Percentiles rank a stretch among this genome's conserved stretches.
These are phyloP conservation scores for Hymenoscyphus infarciens DNA, from an alignment of 2,329 filamentous ascomycete species.

Conservation along the genomic window DNA sequence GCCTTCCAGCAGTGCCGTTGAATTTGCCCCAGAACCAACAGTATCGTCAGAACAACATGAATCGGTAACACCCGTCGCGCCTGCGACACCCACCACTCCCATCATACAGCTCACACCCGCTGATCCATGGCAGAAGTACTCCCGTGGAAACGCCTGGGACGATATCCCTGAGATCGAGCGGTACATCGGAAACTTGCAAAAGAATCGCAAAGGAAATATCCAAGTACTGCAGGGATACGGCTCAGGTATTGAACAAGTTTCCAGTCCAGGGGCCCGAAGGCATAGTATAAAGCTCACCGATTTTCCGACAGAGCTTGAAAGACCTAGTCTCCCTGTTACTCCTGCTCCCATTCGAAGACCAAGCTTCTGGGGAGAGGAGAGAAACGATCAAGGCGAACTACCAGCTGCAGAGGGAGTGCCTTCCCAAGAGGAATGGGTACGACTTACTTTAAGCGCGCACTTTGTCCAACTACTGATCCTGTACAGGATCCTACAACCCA, in stretches of 20 bases:
- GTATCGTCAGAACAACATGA: slow-evolving; percentile 39
- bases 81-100: slow-evolving; percentile 46
- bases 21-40: slow-evolving; percentile 38
- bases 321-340: slow-evolving; percentile 86
- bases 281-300: slow-evolving; percentile 71
- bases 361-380: slow-evolving; percentile 59
- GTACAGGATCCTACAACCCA: slow-evolving; percentile 65
- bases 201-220: slow-evolving; percentile 49
- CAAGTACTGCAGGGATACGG: slow-evolving; percentile 35
- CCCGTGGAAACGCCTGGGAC: slow-evolving; percentile 89
- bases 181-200: slow-evolving; percentile 77
- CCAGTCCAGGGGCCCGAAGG: slow-evolving; percentile 34
- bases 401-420: slow-evolving; percentile 80
- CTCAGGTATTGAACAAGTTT: slow-evolving; percentile 31
- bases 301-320: slow-evolving; percentile 77
- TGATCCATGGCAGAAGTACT: slow-evolving; percentile 69
- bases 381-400: slow-evolving; percentile 54
- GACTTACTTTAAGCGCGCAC: slow-evolving; percentile 51
- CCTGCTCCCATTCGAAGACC: slow-evolving; percentile 73
- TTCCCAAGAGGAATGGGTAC: slow-evolving; percentile 89
- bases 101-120: slow-evolving; percentile 45
- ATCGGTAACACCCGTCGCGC: slow-evolving; percentile 13
- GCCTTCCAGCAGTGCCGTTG: slow-evolving; percentile 32
- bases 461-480: slow-evolving; percentile 33
- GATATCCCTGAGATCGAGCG: slow-evolving; percentile 81